Evolutionary conservation across 2,329 filamentous ascomycete species (phyloP).

Genomic region (Pseudocercospora eumusae): DNA sequence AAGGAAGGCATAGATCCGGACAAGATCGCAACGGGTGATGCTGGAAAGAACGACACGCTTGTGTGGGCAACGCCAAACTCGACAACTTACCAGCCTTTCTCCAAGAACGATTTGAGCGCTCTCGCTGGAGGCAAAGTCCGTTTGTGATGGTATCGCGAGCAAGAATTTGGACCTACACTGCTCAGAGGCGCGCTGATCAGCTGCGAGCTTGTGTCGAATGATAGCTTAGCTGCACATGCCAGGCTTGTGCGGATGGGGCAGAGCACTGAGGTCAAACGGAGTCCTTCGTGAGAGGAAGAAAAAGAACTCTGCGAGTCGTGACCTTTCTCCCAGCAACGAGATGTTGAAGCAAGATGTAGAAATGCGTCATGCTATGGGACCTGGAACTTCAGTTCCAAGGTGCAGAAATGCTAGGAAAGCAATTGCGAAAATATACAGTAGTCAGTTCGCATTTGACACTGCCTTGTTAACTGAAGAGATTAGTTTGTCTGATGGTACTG

Average conservation of each 20-base stretch:
- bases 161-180: neutral
- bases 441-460: neutral
- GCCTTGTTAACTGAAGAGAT: neutral
- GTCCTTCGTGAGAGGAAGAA: neutral
- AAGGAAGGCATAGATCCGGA: slow-evolving; percentile 65
- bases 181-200: neutral
- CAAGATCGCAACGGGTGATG: slow-evolving; percentile 49
- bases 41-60: slow-evolving; percentile 50
- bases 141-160: slow-evolving; percentile 17
- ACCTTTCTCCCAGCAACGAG: neutral
- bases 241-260: neutral
- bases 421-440: neutral
- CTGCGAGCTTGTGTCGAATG: neutral
- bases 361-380: neutral
- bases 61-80: slow-evolving; percentile 53
- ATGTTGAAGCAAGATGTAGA: neutral
- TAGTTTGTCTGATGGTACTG: neutral
- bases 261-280: neutral
- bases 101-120: slow-evolving; percentile 56
- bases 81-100: slow-evolving; percentile 60
- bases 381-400: neutral
- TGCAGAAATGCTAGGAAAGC: neutral
- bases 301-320: neutral
- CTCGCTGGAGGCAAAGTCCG: slow-evolving; percentile 25
- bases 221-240: neutral